phyloP scores from a whole-genome alignment of 2,329 filamentous ascomycete species.

The Aspergillus uvarum region DNA sequence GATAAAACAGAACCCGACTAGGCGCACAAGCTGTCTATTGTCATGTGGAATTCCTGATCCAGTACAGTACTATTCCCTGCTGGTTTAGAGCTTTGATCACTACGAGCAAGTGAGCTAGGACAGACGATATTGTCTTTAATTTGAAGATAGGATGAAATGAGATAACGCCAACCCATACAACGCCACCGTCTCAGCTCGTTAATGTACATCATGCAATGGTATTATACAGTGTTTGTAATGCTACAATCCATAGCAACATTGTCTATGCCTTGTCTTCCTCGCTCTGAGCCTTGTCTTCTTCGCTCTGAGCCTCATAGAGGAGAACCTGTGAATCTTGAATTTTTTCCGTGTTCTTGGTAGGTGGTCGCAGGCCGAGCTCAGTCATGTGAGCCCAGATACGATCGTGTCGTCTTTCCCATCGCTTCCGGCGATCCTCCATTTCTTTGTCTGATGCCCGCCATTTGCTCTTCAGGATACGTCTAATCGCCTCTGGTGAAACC shows the following conservation, averaged over 20 bases:
- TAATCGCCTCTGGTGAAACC: conserved; percentile 82
- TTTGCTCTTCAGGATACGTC: conserved; percentile 71
- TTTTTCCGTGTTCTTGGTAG: conserved; percentile 43
- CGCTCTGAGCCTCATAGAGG: conserved; percentile 21
- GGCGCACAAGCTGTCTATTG: neutral
- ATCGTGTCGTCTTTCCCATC: conserved; percentile 48
- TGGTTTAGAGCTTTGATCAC: neutral
- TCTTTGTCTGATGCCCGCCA: conserved; percentile 45
- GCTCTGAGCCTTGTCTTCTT: conserved; percentile 13
- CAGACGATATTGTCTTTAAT: neutral
- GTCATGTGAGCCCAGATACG: conserved; percentile 48
- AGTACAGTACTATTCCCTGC: neutral
- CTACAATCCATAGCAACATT: neutral
- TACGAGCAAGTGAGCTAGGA: neutral
- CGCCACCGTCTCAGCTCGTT: neutral
- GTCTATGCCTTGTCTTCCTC: conserved; percentile 6
- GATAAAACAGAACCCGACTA: neutral
- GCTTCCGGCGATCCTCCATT: conserved; percentile 38
- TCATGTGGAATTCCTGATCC: neutral
- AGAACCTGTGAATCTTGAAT: conserved; percentile 28
- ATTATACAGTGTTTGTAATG: conserved; percentile 1
- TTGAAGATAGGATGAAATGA: neutral
- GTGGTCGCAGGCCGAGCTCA: conserved; percentile 57
- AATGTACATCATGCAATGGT: neutral
- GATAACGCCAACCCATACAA: neutral